Conservation (phyloP, 225 moss, liverwort and hornwort genomes). For the Polytrichum commune region DNA sequence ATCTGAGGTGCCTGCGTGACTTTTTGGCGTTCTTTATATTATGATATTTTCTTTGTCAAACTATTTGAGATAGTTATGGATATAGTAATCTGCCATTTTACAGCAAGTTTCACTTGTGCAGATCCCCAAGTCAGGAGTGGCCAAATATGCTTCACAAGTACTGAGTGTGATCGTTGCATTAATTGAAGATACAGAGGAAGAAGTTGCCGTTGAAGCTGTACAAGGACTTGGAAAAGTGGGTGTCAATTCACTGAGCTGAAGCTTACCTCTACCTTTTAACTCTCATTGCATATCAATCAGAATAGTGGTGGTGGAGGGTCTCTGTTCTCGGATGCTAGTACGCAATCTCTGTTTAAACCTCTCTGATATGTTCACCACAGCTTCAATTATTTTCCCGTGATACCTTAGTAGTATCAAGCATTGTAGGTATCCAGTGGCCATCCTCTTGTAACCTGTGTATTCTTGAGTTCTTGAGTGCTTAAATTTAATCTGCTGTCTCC, state of each 20-base stretch:
- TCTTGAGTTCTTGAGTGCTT: no score
- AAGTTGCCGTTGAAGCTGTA: slow-evolving; percentile 93
- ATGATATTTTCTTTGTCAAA: neutral
- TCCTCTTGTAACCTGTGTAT: no score
- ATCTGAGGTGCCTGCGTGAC: neutral
- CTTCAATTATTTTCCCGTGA: no score
- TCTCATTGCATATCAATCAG: neutral
- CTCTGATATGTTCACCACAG: no score
- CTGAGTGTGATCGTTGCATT: slow-evolving; percentile 93
- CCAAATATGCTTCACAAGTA: slow-evolving; percentile 86
- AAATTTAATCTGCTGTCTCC: no score
- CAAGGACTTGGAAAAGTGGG: slow-evolving; percentile 80
- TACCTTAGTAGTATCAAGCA: no score
- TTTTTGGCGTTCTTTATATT: neutral
- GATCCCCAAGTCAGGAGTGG: slow-evolving; percentile 74
- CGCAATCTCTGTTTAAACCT: no score
- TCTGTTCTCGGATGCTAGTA: no score
- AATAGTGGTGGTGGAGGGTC: no score
- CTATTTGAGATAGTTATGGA: no score
- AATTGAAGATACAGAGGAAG: slow-evolving; percentile 94
- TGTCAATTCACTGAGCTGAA: neutral
- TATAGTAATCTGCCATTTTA: no score
- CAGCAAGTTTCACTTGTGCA: slow-evolving; percentile 20
- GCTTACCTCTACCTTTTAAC: neutral
- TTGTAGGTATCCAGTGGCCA: no score